These are phyloP conservation scores for Chytriomyces sp. DNA, from an alignment of 192 early-diverging fungal species.

Conservation along the genomic window DNA sequence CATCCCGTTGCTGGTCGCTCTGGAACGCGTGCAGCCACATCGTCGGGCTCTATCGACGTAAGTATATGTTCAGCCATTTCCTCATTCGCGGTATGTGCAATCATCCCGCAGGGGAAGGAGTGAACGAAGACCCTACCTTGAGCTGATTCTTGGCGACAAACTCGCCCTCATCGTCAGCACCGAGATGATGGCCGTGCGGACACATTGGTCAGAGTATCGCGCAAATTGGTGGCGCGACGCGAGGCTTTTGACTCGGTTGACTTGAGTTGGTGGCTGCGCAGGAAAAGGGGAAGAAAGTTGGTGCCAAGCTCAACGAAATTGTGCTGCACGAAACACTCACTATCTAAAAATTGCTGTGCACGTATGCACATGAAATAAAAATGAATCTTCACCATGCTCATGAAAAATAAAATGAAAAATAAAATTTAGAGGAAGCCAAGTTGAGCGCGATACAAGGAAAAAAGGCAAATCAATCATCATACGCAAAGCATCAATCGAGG, in stretches of 20 bases:
- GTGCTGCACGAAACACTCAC: too few species aligned
- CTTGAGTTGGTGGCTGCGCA: too few species aligned
- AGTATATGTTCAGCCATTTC: too few species aligned
- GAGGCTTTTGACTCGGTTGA: too few species aligned
- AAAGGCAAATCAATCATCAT: neutral
- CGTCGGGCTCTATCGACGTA: neutral
- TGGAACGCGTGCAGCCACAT: neutral
- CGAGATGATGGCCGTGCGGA: neutral
- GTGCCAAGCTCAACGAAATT: too few species aligned
- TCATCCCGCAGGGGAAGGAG: neutral
- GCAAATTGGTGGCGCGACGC: neutral
- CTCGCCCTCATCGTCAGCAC: neutral
- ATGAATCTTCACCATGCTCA: neutral
- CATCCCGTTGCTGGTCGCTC: too few species aligned
- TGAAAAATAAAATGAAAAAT: neutral
- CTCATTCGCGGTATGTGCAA: neutral
- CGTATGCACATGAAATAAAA: neutral
- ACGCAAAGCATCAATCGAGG: neutral
- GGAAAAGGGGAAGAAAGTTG: too few species aligned
- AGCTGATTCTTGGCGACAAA: neutral
- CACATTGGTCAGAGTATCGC: neutral
- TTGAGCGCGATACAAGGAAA: neutral
- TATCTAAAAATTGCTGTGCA: too few species aligned
- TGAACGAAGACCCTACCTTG: neutral
- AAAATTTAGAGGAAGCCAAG: neutral